Base-by-base conservation (phyloP, 1,284 basidiomycete genomes). In the Trametes pubescens region DNA sequence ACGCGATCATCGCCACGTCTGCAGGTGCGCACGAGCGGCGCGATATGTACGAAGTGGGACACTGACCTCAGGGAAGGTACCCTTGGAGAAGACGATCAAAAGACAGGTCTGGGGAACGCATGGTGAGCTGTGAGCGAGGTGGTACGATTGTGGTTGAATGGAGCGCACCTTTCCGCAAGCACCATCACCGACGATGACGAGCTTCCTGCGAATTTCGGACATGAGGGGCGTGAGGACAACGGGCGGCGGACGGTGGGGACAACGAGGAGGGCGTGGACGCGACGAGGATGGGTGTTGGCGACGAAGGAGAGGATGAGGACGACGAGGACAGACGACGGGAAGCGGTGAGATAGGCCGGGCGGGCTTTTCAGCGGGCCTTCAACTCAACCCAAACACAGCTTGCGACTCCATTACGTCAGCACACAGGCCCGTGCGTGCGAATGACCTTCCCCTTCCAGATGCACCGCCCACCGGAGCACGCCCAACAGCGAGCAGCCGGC, bases 51-150 rank as follows among this genome's bases (percentile, higher is more conserved):
- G 22, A 46, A 24, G 18, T 65, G 16, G 16, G 9, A 18, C 9
- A 49, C 76, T 65, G 65, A 90, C 89, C 83, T 90, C 89, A 53
- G 90, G 90, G 84, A 92, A 92, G 66, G 88, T 88, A 65, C 89
- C 89, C 81, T 90, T 90, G 75, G 84, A 83, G 78, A 87, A 88
- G 66, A 87, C 85, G 72, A 88, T 87, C 65, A 88, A 77, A 62
- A 88, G 79, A 77, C 86, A 87, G 67, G 86, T 87, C 83, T 81
- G 70, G 26, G 48, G 32, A 51, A 54, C 59, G 60, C 40, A 51
- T 43, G 34, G 60, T 49, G 56, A 35, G 37, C 18, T 16, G 71
- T 75, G 53, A 74, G 72, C 37, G 66, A 37, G 54, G 59, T 62
- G 67, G 61, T 65, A 61, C 62, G 62, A 67, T 61, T 51, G 22